Conservation (phyloP, 148 eudicot genomes). For the Persicaria tinctoria region DNA sequence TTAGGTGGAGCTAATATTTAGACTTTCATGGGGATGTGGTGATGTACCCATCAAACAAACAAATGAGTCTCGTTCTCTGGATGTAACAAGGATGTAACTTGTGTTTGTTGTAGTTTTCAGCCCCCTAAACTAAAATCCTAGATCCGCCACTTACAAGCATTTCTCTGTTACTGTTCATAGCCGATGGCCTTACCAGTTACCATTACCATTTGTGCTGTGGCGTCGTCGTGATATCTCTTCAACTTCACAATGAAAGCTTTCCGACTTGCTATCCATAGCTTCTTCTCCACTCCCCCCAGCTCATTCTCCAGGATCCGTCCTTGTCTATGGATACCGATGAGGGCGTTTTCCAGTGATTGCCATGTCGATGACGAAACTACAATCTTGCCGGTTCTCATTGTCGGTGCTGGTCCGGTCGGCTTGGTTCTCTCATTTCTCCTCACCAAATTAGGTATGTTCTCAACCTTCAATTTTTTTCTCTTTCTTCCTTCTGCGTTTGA, state of each 20-base stretch:
- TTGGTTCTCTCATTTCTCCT: constrained; percentile 72
- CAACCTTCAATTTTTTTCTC: neutral
- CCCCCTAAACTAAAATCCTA: too few relatives aligned
- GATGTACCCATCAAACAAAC: too few relatives aligned
- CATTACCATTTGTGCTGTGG: neutral
- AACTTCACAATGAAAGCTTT: neutral
- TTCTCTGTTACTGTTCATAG: neutral
- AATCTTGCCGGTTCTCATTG: constrained; percentile 72
- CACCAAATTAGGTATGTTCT: constrained; percentile 67
- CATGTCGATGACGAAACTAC: constrained; percentile 20
- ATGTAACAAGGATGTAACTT: too few relatives aligned
- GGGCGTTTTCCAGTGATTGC: neutral
- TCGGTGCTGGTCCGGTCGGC: constrained; percentile 97
- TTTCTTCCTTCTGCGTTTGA: neutral
- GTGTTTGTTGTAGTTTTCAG: too few relatives aligned
- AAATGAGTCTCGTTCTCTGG: too few relatives aligned
- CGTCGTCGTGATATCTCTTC: neutral
- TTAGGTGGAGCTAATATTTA: too few relatives aligned
- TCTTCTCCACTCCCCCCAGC: neutral
- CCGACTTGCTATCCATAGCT: neutral
- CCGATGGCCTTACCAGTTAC: too few relatives aligned
- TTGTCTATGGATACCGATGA: constrained; percentile 1
- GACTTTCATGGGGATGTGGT: too few relatives aligned
- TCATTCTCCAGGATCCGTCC: neutral
- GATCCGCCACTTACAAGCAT: too few relatives aligned